A percentile compares a stretch with the other conserved stretches of the same genome.
These are phyloP conservation scores for Rhinocladiella similis DNA, from an alignment of 2,329 filamentous ascomycete genomes.

Conservation along the genomic window DNA sequence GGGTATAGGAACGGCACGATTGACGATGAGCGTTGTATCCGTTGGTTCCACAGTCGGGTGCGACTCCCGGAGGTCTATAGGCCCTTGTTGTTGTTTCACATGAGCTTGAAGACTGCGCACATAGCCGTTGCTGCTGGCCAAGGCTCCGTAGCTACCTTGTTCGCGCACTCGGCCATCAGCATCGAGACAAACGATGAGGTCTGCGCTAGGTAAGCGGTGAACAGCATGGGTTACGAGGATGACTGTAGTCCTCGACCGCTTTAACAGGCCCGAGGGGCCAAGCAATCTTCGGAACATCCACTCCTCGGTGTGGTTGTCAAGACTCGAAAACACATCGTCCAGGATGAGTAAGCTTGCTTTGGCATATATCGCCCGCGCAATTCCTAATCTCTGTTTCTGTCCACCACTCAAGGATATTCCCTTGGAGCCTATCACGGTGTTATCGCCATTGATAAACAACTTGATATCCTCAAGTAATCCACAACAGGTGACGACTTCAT, in stretches of 20 bases:
- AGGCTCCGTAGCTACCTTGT: conserved; percentile 41
- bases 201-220: conserved; percentile 43
- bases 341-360: conserved; percentile 50
- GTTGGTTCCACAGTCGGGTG: too few species aligned
- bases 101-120: conserved; percentile 39
- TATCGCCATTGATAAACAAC: conserved; percentile 26
- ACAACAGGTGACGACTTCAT: conserved; percentile 30
- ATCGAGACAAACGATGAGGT: conserved; percentile 44
- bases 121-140: conserved; percentile 41
- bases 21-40: too few species aligned
- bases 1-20: conserved; percentile 35
- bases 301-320: conserved; percentile 52
- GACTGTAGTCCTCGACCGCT: conserved; percentile 40
- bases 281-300: conserved; percentile 50
- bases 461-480: conserved; percentile 30
- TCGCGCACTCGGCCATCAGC: conserved; percentile 41
- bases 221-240: conserved; percentile 37
- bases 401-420: conserved; percentile 33
- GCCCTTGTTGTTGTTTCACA: conserved; percentile 5
- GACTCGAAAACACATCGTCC: conserved; percentile 54
- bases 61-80: too few species aligned
- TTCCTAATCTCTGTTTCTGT: conserved; percentile 37
- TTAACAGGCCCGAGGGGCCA: conserved; percentile 47
- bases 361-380: conserved; percentile 55
- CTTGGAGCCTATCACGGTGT: conserved; percentile 27